These are phyloP conservation scores for Aspergillus aculeatus DNA, from an alignment of 2,329 filamentous ascomycete species.

Conservation along the genomic window DNA sequence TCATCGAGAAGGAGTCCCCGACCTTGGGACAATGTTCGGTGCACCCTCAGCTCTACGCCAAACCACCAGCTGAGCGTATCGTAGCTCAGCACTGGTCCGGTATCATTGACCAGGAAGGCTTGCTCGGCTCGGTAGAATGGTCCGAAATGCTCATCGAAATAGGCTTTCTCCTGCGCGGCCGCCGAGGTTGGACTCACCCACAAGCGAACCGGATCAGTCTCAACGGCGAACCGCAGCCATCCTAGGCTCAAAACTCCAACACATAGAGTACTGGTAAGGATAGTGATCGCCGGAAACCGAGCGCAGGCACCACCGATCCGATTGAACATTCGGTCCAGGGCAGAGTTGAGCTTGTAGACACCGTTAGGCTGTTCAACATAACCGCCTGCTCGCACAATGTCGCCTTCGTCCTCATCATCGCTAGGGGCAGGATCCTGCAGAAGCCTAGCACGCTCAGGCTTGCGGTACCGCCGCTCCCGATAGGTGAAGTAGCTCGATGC, in stretches of 20 bases:
- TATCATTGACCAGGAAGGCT: constrained; percentile 90
- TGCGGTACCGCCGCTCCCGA: constrained; percentile 68
- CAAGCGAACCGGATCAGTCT: constrained; percentile 82
- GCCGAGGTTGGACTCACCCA: constrained; percentile 96
- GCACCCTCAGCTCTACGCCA: constrained; percentile 76
- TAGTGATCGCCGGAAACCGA: constrained; percentile 80
- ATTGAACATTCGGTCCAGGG: constrained; percentile 77
- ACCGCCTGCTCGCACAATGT: constrained; percentile 72
- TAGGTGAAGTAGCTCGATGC: constrained; percentile 74
- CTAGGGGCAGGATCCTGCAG: constrained; percentile 80
- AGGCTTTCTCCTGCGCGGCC: constrained; percentile 87
- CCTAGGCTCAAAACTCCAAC: constrained; percentile 80
- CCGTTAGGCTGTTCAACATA: constrained; percentile 76
- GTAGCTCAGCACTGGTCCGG: constrained; percentile 78
- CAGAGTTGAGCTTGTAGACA: constrained; percentile 79
- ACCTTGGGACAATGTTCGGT: constrained; percentile 66
- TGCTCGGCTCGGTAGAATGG: constrained; percentile 96
- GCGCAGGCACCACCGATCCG: constrained; percentile 77
- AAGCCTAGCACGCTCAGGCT: constrained; percentile 78
- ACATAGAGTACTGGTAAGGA: constrained; percentile 69
- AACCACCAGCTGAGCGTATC: constrained; percentile 94
- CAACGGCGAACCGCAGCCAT: constrained; percentile 85
- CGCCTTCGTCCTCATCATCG: constrained; percentile 92
- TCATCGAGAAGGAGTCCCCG: constrained; percentile 72
- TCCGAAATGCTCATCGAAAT: constrained; percentile 90